Evolutionary conservation across 2,329 filamentous ascomycete genomes (phyloP).

Genomic region (Biscogniauxia marginata): DNA sequence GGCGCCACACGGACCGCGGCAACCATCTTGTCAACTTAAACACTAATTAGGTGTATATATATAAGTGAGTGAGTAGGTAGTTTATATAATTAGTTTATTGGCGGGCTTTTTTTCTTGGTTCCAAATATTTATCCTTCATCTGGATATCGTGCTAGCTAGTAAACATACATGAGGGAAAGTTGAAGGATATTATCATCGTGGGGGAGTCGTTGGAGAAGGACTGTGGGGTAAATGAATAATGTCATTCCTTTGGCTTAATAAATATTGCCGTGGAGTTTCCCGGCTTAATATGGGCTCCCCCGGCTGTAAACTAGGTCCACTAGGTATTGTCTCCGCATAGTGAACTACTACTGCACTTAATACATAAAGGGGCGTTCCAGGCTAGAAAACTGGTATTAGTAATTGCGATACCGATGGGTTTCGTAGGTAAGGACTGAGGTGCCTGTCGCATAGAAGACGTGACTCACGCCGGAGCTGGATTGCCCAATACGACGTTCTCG

Average conservation of each 20-base stretch:
- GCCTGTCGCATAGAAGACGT: too few relatives aligned
- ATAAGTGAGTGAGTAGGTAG: too few relatives aligned
- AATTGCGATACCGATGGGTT: background rate
- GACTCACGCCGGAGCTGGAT: background rate
- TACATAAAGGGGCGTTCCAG: too few relatives aligned
- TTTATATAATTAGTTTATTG: background rate
- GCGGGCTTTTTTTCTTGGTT: background rate
- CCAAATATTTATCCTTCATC: too few relatives aligned
- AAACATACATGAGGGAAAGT: background rate
- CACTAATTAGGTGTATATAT: too few relatives aligned
- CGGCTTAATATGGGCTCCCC: background rate
- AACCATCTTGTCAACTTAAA: constrained; percentile 31
- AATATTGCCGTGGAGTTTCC: background rate
- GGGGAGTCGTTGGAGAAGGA: background rate
- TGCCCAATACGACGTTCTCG: background rate
- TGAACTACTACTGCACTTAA: too few relatives aligned
- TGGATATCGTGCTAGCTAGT: background rate
- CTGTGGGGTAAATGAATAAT: background rate
- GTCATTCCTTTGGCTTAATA: too few relatives aligned
- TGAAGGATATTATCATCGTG: background rate
- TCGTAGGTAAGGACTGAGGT: too few relatives aligned
- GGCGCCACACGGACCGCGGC: constrained; percentile 34
- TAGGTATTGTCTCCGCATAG: background rate
- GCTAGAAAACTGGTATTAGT: too few relatives aligned
- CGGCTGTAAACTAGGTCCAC: background rate